phyloP scores from a whole-genome alignment of 1,284 basidiomycete species.

The Trametes versicolor region DNA sequence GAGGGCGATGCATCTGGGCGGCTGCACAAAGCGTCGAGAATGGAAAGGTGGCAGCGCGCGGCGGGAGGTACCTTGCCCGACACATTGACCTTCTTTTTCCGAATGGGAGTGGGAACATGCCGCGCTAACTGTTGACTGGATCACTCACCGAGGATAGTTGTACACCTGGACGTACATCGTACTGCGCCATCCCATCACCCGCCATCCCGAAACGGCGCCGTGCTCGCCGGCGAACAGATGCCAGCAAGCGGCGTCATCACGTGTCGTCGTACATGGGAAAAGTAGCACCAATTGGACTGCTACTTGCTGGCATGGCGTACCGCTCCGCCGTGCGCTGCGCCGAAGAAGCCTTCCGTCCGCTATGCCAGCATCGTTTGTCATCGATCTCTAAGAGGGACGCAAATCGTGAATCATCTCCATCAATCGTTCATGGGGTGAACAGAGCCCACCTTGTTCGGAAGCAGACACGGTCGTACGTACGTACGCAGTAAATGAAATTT shows the following conservation, averaged over 20 bases:
- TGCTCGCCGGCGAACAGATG: not conserved
- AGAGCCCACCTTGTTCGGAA: constrained; percentile 14
- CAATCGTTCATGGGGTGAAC: constrained; percentile 4
- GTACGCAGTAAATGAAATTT: not conserved
- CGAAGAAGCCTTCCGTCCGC: constrained; percentile 16
- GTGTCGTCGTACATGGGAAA: constrained; percentile 6
- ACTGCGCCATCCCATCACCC: constrained; percentile 7
- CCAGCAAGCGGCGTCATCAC: constrained; percentile 2
- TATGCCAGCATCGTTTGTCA: constrained; percentile 24
- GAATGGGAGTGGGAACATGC: constrained; percentile 9
- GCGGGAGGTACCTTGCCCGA: constrained; percentile 19
- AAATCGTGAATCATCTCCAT: constrained; percentile 15
- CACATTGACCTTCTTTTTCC: constrained; percentile 9
- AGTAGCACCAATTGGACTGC: not conserved
- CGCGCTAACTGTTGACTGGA: constrained; percentile 10
- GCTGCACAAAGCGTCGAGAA: constrained; percentile 6
- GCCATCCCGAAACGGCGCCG: not conserved
- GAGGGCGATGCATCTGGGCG: not conserved
- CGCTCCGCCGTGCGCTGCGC: not conserved
- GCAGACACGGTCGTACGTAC: not conserved
- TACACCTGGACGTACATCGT: not conserved
- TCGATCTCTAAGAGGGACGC: constrained; percentile 10
- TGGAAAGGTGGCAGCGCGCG: constrained; percentile 11
- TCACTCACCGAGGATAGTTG: constrained; percentile 13
- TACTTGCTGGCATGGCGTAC: not conserved